A percentile compares a stretch with the other conserved stretches of the same genome.
Evolutionary conservation across 73 alveolate species (phyloP).

Genomic region (Tetrahymena malaccensis): DNA sequence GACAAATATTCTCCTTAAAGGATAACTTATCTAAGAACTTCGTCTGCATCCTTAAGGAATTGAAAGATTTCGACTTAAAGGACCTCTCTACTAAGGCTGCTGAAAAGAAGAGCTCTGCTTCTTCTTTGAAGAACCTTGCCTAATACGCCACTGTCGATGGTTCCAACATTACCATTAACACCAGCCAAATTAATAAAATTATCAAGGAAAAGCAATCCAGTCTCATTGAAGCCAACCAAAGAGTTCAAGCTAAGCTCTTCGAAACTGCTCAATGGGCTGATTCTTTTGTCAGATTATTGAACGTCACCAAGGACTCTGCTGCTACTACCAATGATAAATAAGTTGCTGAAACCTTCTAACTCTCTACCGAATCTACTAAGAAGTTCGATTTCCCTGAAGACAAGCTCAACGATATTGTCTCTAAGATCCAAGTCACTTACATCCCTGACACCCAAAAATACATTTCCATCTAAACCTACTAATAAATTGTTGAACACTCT

Average conservation of each 20-base stretch:
- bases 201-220: not conserved
- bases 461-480: conserved; percentile 26
- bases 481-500: conserved; percentile 30
- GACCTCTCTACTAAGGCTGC: not conserved
- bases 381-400: conserved; percentile 12
- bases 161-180: not conserved
- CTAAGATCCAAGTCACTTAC: conserved; percentile 25
- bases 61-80: not conserved
- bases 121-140: not conserved
- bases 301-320: not conserved
- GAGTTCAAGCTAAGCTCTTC: not conserved
- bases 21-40: not conserved
- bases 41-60: not conserved
- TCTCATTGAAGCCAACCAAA: not conserved
- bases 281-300: not conserved
- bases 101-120: not conserved
- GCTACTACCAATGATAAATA: not conserved
- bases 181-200: not conserved
- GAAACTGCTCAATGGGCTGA: not conserved
- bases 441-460: conserved; percentile 27
- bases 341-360: not conserved
- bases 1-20: not conserved
- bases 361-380: not conserved
- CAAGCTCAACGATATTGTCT: conserved; percentile 33
- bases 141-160: not conserved